These are phyloP conservation scores for Codiaeum variegatum DNA, from an alignment of 441 rosid species.

Conservation along the genomic window DNA sequence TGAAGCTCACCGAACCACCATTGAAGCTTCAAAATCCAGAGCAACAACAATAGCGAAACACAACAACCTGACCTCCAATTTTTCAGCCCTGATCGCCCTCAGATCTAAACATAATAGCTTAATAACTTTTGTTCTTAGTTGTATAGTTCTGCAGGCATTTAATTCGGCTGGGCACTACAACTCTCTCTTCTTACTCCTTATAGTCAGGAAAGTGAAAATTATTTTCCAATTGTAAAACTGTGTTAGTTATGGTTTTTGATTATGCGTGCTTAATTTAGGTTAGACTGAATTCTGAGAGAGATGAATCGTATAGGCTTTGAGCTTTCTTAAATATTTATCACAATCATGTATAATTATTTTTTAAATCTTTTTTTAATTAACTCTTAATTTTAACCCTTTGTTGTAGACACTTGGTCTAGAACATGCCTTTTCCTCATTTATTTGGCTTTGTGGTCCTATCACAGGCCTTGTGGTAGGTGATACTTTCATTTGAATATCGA, in stretches of 20 bases:
- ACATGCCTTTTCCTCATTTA: conserved; percentile 93
- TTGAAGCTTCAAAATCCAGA: no score
- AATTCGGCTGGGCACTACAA: conserved; percentile 95
- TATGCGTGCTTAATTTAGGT: background rate
- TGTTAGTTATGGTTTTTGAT: background rate
- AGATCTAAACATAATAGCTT: conserved; percentile 48
- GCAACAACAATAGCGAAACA: no score
- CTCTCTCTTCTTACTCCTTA: conserved; percentile 89
- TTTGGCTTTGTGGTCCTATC: conserved; percentile 96
- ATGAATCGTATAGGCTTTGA: background rate
- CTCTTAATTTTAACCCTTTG: conserved; percentile 26
- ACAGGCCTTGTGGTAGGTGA: conserved; percentile 94
- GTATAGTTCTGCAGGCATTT: conserved; percentile 88
- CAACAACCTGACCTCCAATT: no score
- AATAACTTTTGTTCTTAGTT: conserved; percentile 59
- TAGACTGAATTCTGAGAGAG: background rate
- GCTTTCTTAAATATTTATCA: background rate
- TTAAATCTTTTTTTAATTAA: conserved; percentile 19
- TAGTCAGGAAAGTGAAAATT: conserved; percentile 52
- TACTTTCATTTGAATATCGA: background rate
- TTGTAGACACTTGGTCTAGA: conserved; percentile 92
- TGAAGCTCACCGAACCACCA: no score
- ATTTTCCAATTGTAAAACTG: background rate
- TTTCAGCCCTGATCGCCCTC: conserved; percentile 16
- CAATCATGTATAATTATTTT: background rate